A percentile compares a stretch with the other conserved stretches of the same genome.
Conservation (phyloP, 768 basidiomycete species). For the Gloeophyllum trabeum region DNA sequence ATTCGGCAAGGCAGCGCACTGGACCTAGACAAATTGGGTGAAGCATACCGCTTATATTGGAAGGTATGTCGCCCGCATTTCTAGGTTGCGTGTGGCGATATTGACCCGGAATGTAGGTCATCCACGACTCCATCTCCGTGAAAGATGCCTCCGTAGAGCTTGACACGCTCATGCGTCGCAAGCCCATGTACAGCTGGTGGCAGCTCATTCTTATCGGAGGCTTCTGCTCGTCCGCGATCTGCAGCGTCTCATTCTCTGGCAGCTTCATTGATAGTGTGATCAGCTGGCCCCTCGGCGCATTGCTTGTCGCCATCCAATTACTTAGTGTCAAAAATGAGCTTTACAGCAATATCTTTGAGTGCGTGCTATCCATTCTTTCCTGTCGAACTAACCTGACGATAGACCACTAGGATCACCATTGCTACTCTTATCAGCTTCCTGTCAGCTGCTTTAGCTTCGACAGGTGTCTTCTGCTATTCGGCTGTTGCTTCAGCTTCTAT, state of each 20-base stretch:
- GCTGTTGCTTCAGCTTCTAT: constrained; percentile 69
- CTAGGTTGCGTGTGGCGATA: neutral
- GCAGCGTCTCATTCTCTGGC: constrained; percentile 60
- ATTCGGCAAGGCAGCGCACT: constrained; percentile 62
- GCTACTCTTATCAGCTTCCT: constrained; percentile 74
- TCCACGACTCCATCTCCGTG: constrained; percentile 73
- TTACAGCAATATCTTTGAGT: constrained; percentile 75
- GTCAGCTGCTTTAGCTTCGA: constrained; percentile 60
- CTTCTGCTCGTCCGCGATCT: constrained; percentile 66
- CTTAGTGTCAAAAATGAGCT: constrained; percentile 66
- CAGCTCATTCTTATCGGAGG: constrained; percentile 64
- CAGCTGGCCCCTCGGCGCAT: constrained; percentile 63
- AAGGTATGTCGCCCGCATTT: constrained; percentile 36
- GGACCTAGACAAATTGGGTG: constrained; percentile 67
- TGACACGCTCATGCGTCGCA: constrained; percentile 62
- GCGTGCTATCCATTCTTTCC: constrained; percentile 10
- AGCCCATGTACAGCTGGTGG: constrained; percentile 49
- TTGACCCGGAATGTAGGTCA: too few relatives aligned
- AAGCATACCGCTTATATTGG: constrained; percentile 67
- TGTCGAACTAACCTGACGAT: neutral
- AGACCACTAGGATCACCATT: constrained; percentile 49
- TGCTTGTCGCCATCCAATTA: constrained; percentile 65
- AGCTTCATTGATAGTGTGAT: constrained; percentile 69
- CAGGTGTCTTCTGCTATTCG: constrained; percentile 68
- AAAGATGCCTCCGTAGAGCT: constrained; percentile 59